Evolutionary conservation across 2,329 filamentous ascomycete species (phyloP).

Genomic region (Purpureocillium takamizusanense): DNA sequence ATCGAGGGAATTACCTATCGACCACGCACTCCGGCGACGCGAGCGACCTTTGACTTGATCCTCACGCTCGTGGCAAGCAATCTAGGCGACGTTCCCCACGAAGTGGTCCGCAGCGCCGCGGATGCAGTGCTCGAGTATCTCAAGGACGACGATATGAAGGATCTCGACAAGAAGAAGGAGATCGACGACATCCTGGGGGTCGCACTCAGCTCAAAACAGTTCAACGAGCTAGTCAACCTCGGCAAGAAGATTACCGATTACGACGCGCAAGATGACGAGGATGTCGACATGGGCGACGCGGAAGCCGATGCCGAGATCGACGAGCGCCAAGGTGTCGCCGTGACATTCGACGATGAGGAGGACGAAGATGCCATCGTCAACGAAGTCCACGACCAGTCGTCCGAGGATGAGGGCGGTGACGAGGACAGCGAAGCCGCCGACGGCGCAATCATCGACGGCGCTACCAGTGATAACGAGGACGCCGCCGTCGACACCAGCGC

Average conservation of each 20-base stretch:
- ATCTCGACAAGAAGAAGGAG: constrained; percentile 97
- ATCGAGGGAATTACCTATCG: constrained; percentile 90
- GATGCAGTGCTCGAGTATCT: constrained; percentile 85
- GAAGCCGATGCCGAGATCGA: constrained; percentile 71
- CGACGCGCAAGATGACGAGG: constrained; percentile 89
- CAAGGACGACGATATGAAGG: constrained; percentile 92
- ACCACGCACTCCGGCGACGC: constrained; percentile 82
- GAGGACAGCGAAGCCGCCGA: constrained; percentile 51
- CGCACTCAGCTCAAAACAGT: constrained; percentile 76
- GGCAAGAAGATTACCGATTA: constrained; percentile 99
- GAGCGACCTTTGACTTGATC: constrained; percentile 90
- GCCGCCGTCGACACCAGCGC: constrained; percentile 71
- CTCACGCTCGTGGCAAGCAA: constrained; percentile 81
- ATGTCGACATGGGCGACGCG: constrained; percentile 62
- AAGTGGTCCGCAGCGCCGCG: constrained; percentile 86
- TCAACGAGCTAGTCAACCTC: constrained; percentile 92
- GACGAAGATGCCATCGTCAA: constrained; percentile 68
- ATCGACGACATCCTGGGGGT: constrained; percentile 88
- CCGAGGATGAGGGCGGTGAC: constrained; percentile 65
- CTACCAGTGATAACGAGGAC: constrained; percentile 59
- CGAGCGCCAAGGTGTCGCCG: constrained; percentile 90
- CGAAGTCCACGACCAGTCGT: constrained; percentile 82
- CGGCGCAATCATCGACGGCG: constrained; percentile 37
- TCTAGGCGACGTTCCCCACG: constrained; percentile 86
- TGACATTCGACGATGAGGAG: constrained; percentile 91